These are phyloP conservation scores for Solanum bukasovii DNA, from an alignment of 257 asterid species.

Conservation along the genomic window DNA sequence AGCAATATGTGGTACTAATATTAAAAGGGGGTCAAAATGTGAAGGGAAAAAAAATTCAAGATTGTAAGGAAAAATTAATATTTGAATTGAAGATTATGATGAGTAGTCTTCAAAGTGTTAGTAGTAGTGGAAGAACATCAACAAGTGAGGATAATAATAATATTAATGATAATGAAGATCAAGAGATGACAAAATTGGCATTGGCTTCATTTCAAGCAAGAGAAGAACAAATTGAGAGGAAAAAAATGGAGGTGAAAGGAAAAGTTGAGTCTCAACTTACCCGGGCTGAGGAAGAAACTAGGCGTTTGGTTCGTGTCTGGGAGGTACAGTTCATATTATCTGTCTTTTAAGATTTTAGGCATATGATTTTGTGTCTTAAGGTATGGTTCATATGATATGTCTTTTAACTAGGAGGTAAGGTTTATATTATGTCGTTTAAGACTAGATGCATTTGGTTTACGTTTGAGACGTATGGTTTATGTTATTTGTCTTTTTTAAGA, in stretches of 20 bases:
- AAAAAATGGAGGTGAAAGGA: conserved; percentile 54
- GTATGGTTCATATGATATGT: background rate
- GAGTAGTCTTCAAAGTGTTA: conserved; percentile 32
- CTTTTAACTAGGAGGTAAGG: background rate
- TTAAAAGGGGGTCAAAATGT: conserved; percentile 9
- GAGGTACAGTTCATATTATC: conserved; percentile 30
- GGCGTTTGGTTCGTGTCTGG: conserved; percentile 67
- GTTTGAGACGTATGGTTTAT: background rate
- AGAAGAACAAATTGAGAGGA: conserved; percentile 80
- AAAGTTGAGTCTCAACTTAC: conserved; percentile 67
- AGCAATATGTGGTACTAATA: conserved; percentile 19
- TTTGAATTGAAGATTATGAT: conserved; percentile 14
- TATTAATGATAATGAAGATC: conserved; percentile 15
- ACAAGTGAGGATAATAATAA: conserved; percentile 7
- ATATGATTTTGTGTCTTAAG: conserved; percentile 19
- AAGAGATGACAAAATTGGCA: conserved; percentile 50
- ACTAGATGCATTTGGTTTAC: background rate
- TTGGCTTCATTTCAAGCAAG: conserved; percentile 48
- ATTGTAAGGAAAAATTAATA: background rate
- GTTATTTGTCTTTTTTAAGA: background rate
- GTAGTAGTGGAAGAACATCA: conserved; percentile 54
- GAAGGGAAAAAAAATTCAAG: background rate
- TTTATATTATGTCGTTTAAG: background rate
- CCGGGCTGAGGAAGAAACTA: conserved; percentile 71
- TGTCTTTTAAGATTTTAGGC: conserved; percentile 11